Percentiles rank a stretch among this genome's conserved stretches.
These are phyloP conservation scores for Globisporangium sylvaticum DNA, from an alignment of 352 stramenopile species.

Conservation along the genomic window DNA sequence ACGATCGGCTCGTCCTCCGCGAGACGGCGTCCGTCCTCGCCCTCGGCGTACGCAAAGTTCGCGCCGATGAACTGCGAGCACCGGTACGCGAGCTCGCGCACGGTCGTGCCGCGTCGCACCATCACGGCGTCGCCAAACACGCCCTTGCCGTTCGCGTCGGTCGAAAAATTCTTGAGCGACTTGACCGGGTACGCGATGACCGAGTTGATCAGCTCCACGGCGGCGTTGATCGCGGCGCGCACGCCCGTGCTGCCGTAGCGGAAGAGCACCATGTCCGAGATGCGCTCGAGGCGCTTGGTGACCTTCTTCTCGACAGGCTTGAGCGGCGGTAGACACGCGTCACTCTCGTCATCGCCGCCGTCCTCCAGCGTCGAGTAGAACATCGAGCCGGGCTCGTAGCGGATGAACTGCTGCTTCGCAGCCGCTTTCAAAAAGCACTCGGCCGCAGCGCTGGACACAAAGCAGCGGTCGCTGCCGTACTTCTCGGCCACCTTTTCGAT, in stretches of 20 bases:
- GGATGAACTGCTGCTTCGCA: constrained; percentile 74
- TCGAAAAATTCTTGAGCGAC: constrained; percentile 84
- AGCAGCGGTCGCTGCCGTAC: constrained; percentile 84
- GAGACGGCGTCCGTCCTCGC: constrained; percentile 69
- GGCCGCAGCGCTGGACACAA: constrained; percentile 82
- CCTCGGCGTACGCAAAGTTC: constrained; percentile 81
- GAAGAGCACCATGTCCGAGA: constrained; percentile 90
- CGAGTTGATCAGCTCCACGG: constrained; percentile 76
- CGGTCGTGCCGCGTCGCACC: constrained; percentile 64
- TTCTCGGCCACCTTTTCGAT: constrained; percentile 87
- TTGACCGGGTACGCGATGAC: constrained; percentile 86
- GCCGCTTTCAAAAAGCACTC: constrained; percentile 81
- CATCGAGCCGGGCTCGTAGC: constrained; percentile 83
- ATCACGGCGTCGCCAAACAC: constrained; percentile 79
- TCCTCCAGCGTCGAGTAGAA: constrained; percentile 78
- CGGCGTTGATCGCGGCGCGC: constrained; percentile 81
- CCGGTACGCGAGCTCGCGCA: constrained; percentile 70
- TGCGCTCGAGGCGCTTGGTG: constrained; percentile 72
- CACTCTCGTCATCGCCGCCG: constrained; percentile 35
- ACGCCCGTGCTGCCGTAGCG: constrained; percentile 85
- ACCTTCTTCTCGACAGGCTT: constrained; percentile 80
- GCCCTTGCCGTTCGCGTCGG: constrained; percentile 56
- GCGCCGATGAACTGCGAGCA: constrained; percentile 65
- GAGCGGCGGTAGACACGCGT: constrained; percentile 28
- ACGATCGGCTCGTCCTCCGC: constrained; percentile 71